phyloP scores from a whole-genome alignment of 495 filamentous ascomycete genomes.

The Thermothielavioides terrestris region DNA sequence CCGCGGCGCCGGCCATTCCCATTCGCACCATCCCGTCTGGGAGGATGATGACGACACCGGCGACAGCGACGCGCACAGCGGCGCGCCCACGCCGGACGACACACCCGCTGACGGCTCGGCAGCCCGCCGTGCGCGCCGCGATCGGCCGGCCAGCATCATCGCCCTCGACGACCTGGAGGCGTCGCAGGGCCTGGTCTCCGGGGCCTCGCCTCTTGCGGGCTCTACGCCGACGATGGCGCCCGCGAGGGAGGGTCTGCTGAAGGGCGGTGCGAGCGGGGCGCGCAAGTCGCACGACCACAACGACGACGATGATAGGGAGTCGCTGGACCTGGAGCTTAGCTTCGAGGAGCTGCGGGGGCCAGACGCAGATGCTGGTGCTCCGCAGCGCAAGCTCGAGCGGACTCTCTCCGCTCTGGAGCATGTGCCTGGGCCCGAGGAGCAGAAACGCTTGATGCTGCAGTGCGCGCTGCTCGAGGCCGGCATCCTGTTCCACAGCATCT shows the following conservation, averaged over 20 bases:
- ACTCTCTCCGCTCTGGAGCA: slow-evolving; percentile 16
- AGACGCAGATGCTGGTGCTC: not conserved
- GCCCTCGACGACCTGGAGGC: slow-evolving; percentile 36
- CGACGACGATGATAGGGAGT: slow-evolving; percentile 28
- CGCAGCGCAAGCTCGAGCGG: slow-evolving; percentile 14
- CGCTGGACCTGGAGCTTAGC: slow-evolving; percentile 42
- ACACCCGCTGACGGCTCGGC: slow-evolving; percentile 24
- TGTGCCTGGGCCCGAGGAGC: slow-evolving; percentile 32
- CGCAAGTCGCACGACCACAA: too few relatives aligned
- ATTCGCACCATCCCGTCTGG: slow-evolving; percentile 35
- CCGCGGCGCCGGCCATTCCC: slow-evolving; percentile 45
- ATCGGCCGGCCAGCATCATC: slow-evolving; percentile 34
- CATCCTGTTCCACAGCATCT: slow-evolving; percentile 79
- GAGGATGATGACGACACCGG: too few relatives aligned
- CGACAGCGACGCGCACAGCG: slow-evolving; percentile 13
- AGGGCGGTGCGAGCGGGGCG: not conserved
- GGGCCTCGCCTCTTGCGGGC: slow-evolving; percentile 40
- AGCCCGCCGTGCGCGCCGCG: slow-evolving; percentile 7
- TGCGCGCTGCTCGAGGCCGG: slow-evolving; percentile 75
- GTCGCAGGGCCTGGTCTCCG: slow-evolving; percentile 39
- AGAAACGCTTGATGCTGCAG: slow-evolving; percentile 61
- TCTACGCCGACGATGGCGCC: slow-evolving; percentile 26
- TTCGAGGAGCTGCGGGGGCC: slow-evolving; percentile 46
- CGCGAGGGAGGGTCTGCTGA: not conserved
- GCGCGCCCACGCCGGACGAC: not conserved